phyloP scores from a whole-genome alignment of 1,284 basidiomycete genomes.

The Puccinia horiana region DNA sequence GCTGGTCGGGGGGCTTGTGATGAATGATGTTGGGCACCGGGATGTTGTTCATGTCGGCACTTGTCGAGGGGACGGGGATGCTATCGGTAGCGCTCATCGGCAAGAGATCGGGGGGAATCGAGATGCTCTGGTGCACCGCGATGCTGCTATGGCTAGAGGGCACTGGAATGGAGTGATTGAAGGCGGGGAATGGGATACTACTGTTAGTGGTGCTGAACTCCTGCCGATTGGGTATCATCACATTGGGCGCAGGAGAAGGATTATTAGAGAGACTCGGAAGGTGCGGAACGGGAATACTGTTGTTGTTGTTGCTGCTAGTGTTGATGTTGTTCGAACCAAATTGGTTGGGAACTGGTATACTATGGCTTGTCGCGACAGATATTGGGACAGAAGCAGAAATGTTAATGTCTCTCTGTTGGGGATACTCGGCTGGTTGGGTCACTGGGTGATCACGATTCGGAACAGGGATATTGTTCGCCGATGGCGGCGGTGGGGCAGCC shows the following conservation, averaged over 20 bases:
- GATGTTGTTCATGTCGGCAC: slow-evolving; percentile 20
- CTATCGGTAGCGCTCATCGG: neutral
- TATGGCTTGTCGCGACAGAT: slow-evolving; percentile 12
- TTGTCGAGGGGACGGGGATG: slow-evolving; percentile 27
- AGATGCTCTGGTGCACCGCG: neutral
- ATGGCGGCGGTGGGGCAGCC: neutral
- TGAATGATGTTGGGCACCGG: neutral
- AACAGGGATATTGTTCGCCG: slow-evolving; percentile 13
- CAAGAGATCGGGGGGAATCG: neutral
- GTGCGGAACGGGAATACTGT: slow-evolving; percentile 43
- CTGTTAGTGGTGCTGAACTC: slow-evolving; percentile 6
- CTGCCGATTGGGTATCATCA: slow-evolving; percentile 4
- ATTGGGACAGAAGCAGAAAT: slow-evolving; percentile 28
- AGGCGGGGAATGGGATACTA: slow-evolving; percentile 15
- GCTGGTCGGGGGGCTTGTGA: slow-evolving; percentile 5
- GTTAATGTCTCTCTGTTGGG: slow-evolving; percentile 21
- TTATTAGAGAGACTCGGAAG: neutral
- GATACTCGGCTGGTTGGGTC: neutral
- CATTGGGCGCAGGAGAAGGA: neutral
- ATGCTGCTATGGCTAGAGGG: neutral
- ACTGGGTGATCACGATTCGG: slow-evolving; percentile 23
- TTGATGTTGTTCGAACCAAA: slow-evolving; percentile 12
- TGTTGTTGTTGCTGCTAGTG: neutral
- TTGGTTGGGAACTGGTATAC: slow-evolving; percentile 37
- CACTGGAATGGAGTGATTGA: slow-evolving; percentile 7